These are phyloP conservation scores for Fusarium sp. DNA, from an alignment of 2,329 filamentous ascomycete species.

Conservation along the genomic window DNA sequence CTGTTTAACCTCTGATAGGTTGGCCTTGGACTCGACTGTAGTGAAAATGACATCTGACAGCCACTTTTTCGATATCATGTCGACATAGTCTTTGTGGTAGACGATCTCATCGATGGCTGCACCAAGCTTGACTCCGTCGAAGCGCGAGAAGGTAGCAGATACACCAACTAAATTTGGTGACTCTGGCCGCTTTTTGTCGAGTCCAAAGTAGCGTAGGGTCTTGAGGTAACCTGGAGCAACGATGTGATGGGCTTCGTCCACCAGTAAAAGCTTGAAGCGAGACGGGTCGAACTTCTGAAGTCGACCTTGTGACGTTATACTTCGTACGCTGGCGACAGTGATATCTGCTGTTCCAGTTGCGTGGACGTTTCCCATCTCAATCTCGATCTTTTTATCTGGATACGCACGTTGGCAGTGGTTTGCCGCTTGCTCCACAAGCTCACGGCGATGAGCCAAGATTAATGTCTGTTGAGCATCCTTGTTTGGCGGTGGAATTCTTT, in stretches of 20 bases:
- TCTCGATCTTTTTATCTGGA: constrained; percentile 82
- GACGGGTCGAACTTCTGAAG: constrained; percentile 84
- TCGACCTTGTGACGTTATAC: constrained; percentile 80
- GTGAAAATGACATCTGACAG: constrained; percentile 93
- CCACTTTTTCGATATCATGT: constrained; percentile 88
- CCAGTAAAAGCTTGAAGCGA: constrained; percentile 88
- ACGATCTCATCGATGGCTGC: constrained; percentile 94
- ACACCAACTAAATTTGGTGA: constrained; percentile 84
- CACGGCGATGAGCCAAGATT: constrained; percentile 90
- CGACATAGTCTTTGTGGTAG: constrained; percentile 82
- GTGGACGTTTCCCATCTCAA: constrained; percentile 87
- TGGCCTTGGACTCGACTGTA: constrained; percentile 84
- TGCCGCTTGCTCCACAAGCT: constrained; percentile 94
- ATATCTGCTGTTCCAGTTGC: constrained; percentile 89
- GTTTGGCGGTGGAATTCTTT: constrained; percentile 70
- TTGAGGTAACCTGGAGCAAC: constrained; percentile 84
- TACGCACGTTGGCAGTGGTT: constrained; percentile 85
- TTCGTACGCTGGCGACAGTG: constrained; percentile 90
- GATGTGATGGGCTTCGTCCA: constrained; percentile 98
- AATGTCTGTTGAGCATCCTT: constrained; percentile 77
- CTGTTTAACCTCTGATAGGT: constrained; percentile 77
- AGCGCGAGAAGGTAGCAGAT: constrained; percentile 81
- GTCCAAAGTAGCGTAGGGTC: constrained; percentile 81
- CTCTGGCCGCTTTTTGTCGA: constrained; percentile 60
- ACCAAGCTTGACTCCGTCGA: constrained; percentile 85